Percentiles rank a stretch among this genome's conserved stretches.
Conservation (phyloP, 441 rosid genomes). For the Breynia disticha region DNA sequence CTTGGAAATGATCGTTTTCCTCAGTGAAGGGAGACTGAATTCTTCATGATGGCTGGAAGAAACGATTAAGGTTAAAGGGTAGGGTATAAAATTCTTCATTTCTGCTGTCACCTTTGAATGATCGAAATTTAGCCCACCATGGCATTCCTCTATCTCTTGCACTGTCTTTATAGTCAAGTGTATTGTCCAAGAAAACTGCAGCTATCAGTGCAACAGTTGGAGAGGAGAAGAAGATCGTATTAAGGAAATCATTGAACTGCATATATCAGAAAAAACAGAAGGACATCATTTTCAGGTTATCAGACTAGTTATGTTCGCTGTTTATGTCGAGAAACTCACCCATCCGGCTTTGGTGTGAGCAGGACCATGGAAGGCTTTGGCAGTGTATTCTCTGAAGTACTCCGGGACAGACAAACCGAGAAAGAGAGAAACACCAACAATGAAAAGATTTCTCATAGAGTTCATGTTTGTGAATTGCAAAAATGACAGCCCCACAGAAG, state of each 20-base stretch:
- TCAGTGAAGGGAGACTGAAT: background rate
- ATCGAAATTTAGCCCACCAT: constrained; percentile 94
- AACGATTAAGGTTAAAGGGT: constrained; percentile 90
- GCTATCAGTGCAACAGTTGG: constrained; percentile 82
- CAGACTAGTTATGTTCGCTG: background rate
- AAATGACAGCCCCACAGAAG: constrained; percentile 94
- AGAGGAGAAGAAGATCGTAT: constrained; percentile 88
- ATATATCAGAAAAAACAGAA: constrained; percentile 2
- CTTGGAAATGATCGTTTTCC: constrained; percentile 45
- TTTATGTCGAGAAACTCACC: constrained; percentile 29
- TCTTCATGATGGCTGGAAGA: constrained; percentile 89
- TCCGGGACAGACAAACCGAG: constrained; percentile 86
- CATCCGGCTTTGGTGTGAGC: constrained; percentile 87
- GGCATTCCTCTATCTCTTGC: constrained; percentile 94
- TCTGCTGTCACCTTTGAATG: constrained; percentile 90
- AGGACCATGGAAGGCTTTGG: constrained; percentile 87
- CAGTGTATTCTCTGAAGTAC: constrained; percentile 77
- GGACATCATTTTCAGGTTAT: background rate
- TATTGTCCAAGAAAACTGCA: constrained; percentile 84
- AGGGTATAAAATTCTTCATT: constrained; percentile 96
- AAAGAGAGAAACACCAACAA: constrained; percentile 76
- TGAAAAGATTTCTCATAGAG: constrained; percentile 94
- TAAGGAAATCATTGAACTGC: constrained; percentile 97
- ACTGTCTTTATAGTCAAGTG: constrained; percentile 84
- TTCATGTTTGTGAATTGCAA: constrained; percentile 99